Conservation (phyloP, 768 basidiomycete genomes). For the Hypholoma sublateritium region DNA sequence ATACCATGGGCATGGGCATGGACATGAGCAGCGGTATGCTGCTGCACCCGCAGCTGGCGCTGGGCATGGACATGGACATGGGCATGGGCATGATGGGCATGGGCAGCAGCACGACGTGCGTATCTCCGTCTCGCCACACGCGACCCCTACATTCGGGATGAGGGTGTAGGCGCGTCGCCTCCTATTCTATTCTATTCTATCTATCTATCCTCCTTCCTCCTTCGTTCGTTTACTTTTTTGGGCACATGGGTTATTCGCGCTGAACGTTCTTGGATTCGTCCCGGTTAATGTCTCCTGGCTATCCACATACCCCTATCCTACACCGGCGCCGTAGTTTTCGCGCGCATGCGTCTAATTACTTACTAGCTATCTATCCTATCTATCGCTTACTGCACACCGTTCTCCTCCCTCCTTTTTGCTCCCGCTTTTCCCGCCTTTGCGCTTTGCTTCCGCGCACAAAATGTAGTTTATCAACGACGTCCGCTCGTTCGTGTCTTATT, state of each 20-base stretch:
- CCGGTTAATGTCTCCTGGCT: neutral
- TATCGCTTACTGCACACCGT: neutral
- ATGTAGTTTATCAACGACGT: no score
- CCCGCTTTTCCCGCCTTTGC: no score
- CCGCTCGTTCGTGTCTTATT: no score
- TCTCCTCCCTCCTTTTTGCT: neutral
- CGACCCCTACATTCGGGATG: conserved; percentile 51
- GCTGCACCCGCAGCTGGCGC: neutral
- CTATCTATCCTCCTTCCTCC: neutral
- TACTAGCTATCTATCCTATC: neutral
- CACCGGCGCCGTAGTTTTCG: neutral
- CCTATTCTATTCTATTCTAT: neutral
- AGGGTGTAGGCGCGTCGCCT: conserved; percentile 25
- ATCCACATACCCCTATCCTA: neutral
- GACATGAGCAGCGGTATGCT: neutral
- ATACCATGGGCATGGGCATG: neutral
- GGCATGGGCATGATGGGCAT: conserved; percentile 8
- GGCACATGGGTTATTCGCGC: neutral
- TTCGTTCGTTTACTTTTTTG: neutral
- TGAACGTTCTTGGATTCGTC: neutral
- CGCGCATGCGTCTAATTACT: neutral
- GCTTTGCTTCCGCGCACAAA: no score
- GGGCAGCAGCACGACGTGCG: conserved; percentile 12
- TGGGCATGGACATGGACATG: neutral
- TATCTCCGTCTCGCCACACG: conserved; percentile 33